Evolutionary conservation across 805 yeast species (phyloP), one percentile per base, ranked within the genome.

Genomic region (Jamesozyma gamospora): DNA sequence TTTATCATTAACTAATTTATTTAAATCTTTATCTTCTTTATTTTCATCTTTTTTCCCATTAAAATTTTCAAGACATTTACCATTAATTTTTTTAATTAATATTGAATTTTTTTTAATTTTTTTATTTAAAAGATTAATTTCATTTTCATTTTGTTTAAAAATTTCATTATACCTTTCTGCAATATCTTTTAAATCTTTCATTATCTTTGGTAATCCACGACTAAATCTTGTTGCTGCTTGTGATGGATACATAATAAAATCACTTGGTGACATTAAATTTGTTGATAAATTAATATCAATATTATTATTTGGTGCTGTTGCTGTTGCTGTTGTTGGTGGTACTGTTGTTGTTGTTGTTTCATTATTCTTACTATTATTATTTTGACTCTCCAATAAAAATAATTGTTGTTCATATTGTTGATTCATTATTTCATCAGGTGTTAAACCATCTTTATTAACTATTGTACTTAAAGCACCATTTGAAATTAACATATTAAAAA

Each of bases 1-100:
- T 32, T 41, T 45, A 34, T 17, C 43, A 21, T 41, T 32, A 12
- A 54, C 36, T 14, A 47, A 50, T 31, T 41, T 41, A 2, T 94
- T 82, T 48, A 84, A 13, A 13, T 24, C 4, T 19, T 18, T 28
- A 24, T 19, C 19, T 14, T 32, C 31, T 25, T 31, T 28, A 14
- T 19, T 83, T 6, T 95, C 95, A 45, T 78, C 75, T 16, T 67
- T 70, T 55, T 86, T 94, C 49, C 74, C 82, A 44, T 77, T 78
- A 13, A 76, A 49, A 52, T 74, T 53, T 17, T 60, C 63, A 17
- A 53, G 41, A 8, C 64, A 53, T 29, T 52, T 51, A 3, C 41
- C 21, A 31, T 53, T 42, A 2, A 53, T 48, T 14, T 47, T 42
- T n/a, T 46, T 39, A 21, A 52, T 50, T 4, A 55, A 52, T 21